phyloP scores from a whole-genome alignment of 805 yeast species.

The Metschnikowia picachoensis region DNA sequence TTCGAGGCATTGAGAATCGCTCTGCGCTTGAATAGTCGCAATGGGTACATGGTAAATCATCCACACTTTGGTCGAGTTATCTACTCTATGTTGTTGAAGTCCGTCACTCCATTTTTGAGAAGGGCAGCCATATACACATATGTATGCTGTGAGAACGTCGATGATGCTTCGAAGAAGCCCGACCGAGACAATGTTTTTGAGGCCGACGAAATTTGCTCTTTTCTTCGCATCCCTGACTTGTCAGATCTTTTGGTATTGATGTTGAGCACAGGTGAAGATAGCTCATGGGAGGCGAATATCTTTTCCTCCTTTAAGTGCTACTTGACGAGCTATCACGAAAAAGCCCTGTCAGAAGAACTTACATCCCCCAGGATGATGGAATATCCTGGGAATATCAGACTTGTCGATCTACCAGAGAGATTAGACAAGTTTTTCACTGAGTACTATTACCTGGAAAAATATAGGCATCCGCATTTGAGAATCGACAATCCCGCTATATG shows the following conservation, averaged over 20 bases:
- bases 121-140: slow-evolving; percentile 54
- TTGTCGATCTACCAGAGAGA: slow-evolving; percentile 62
- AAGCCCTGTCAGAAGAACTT: slow-evolving; percentile 3
- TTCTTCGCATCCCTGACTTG: slow-evolving; percentile 46
- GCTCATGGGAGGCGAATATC: slow-evolving; percentile 24
- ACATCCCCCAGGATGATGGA: slow-evolving; percentile 33
- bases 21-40: slow-evolving; percentile 2
- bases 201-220: slow-evolving; percentile 48
- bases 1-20: slow-evolving; percentile 21
- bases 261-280: neutral
- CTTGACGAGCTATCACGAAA: slow-evolving; percentile 7
- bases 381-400: slow-evolving; percentile 62
- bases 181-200: slow-evolving; percentile 37
- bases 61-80: slow-evolving; percentile 36
- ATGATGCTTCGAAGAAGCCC: slow-evolving; percentile 4
- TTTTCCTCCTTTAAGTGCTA: slow-evolving; percentile 21
- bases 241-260: slow-evolving; percentile 16
- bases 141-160: slow-evolving; percentile 48
- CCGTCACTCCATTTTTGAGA: slow-evolving; percentile 62
- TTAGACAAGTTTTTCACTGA: slow-evolving; percentile 67
- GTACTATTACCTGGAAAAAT: slow-evolving; percentile 44
- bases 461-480: slow-evolving; percentile 33
- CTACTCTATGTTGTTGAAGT: slow-evolving; percentile 52
- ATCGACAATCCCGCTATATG: slow-evolving; percentile 81
- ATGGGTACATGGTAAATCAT: slow-evolving; percentile 16